Evolutionary conservation across 2,329 filamentous ascomycete genomes (phyloP).

Genomic region (Chrysoporthe austroafricana): DNA sequence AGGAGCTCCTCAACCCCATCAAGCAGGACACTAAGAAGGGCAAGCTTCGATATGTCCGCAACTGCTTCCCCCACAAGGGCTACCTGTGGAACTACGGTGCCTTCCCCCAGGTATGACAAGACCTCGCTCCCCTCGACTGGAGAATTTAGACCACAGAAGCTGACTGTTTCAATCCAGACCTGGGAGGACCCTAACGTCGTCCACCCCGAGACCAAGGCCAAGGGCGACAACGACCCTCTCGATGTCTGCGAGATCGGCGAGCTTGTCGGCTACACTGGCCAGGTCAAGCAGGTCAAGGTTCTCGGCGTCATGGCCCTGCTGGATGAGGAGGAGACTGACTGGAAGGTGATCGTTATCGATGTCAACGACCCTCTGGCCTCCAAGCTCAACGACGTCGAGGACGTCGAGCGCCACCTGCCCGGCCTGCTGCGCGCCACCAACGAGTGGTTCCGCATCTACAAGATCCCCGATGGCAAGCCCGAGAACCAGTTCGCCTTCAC

Average conservation of each 20-base stretch:
- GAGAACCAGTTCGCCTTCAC: constrained; percentile 99
- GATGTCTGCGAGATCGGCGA: constrained; percentile 99
- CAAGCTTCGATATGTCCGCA: constrained; percentile 98
- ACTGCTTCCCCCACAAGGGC: constrained; percentile 99
- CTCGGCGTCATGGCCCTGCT: constrained; percentile 99
- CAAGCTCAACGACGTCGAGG: constrained; percentile 98
- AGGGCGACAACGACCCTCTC: constrained; percentile 98
- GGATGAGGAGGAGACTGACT: constrained; percentile 99
- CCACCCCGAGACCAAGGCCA: constrained; percentile 99
- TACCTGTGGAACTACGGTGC: constrained; percentile 99
- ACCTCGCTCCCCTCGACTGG: constrained; percentile 8
- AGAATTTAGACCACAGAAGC: background rate
- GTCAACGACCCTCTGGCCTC: constrained; percentile 94
- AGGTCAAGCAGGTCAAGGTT: constrained; percentile 99
- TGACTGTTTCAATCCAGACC: constrained; percentile 62
- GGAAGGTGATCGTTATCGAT: constrained; percentile 99
- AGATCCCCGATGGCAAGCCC: constrained; percentile 99
- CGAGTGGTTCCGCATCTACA: constrained; percentile 99
- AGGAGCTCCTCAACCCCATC: constrained; percentile 97
- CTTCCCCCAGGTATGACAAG: constrained; percentile 82
- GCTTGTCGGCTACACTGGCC: constrained; percentile 91
- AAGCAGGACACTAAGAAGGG: constrained; percentile 99
- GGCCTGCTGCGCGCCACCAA: constrained; percentile 97
- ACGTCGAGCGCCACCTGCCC: constrained; percentile 97
- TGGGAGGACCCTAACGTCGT: constrained; percentile 98